phyloP scores from a whole-genome alignment of 2,329 filamentous ascomycete species.

The Lecanosticta acicola region DNA sequence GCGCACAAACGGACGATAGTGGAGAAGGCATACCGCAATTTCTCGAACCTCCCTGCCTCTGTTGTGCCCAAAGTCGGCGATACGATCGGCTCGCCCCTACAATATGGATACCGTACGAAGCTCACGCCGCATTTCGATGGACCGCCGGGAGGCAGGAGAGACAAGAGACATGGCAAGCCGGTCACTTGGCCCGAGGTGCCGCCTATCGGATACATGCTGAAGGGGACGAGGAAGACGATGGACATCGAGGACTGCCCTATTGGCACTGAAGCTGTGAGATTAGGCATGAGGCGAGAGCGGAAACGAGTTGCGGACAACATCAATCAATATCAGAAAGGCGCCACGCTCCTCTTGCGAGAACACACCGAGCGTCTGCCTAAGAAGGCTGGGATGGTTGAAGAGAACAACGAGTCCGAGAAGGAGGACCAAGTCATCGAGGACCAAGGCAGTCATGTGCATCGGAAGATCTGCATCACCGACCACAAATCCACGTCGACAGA shows the following conservation, averaged over 20 bases:
- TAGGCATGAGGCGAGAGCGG: constrained; percentile 75
- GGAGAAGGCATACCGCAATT: constrained; percentile 86
- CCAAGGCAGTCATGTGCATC: constrained; percentile 59
- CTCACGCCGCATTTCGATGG: constrained; percentile 93
- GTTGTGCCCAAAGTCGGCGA: constrained; percentile 70
- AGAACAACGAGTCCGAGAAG: constrained; percentile 33
- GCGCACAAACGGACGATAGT: constrained; percentile 78
- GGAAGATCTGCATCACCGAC: constrained; percentile 86
- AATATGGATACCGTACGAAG: constrained; percentile 94
- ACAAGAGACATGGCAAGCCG: constrained; percentile 48
- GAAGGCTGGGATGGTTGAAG: constrained; percentile 19
- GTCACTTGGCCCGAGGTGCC: constrained; percentile 61
- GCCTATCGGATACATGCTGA: constrained; percentile 82
- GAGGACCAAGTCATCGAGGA: constrained; percentile 50
- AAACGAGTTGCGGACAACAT: constrained; percentile 66
- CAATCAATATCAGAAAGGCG: constrained; percentile 68
- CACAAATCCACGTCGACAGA: constrained; percentile 77
- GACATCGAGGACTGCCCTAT: constrained; percentile 98
- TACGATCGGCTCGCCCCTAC: constrained; percentile 82
- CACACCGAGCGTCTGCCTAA: constrained; percentile 65
- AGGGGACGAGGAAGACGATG: constrained; percentile 71
- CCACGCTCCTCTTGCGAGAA: constrained; percentile 84
- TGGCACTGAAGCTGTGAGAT: constrained; percentile 76
- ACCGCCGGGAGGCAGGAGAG: constrained; percentile 52
- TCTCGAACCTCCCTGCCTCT: constrained; percentile 72